Evolutionary conservation across 176 grass and related monocot genomes (phyloP), one percentile per base, ranked within the genome.

Genomic region (Cenchrus americanus): DNA sequence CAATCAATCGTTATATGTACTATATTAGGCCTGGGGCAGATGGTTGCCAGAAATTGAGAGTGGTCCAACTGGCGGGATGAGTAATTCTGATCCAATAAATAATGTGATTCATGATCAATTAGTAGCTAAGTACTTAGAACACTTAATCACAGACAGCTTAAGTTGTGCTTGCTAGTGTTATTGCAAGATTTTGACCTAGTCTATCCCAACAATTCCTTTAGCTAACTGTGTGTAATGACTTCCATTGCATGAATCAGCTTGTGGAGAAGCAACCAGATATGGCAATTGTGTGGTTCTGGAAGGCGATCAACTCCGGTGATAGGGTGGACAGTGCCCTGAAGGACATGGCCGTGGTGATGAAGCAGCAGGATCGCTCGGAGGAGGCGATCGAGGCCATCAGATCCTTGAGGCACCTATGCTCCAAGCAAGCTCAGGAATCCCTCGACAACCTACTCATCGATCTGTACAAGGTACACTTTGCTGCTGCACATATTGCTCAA

Each of bases 371-470:
- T 26, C 89, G 93, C 1, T 65, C 87, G 3, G 77, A 77, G 64
- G 93, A 99, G 84, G 96, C 96, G 1, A 92, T 96, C 10, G 93
- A 99, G 54, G 91, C 96, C 21, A 96, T 99, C 85, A 89, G 52
- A 51, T 99, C 93, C 5, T 96, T 96, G 76, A 85, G 93, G 42
- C 87, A 96, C 68, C 91, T 96, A 8, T 99, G 96, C 91, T 92
- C 93, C 22, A 99, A 90, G 84, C 89, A 94, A 73, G 91, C 93
- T 5, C 96, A 99, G 59, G 91, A 94, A 50, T 91, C 96, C 26
- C 93, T 96, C 0, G 93, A 99, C 86, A 99, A 99, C 75, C 87
- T 99, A n/a, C 91, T 99, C 32, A 84, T 99, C 7, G 96, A 96
- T 75, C 96, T 99, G 6, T 99, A 99, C 71, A 99, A 99, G 92